Percentiles rank a stretch among this genome's conserved stretches.
Conservation (phyloP, 352 stramenopile genomes). For the Phytophthora pistaciae region DNA sequence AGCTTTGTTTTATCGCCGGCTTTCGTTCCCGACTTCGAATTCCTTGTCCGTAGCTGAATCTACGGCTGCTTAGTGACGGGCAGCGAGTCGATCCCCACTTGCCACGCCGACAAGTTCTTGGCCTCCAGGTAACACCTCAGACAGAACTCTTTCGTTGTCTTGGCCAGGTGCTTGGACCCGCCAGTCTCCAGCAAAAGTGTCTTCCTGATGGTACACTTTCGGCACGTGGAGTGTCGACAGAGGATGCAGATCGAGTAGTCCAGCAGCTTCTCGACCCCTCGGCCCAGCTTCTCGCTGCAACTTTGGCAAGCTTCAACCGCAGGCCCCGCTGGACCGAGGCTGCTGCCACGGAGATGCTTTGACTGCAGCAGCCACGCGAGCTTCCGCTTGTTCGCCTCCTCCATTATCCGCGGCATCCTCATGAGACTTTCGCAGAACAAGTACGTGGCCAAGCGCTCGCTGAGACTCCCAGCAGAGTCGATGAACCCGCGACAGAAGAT, state of each 20-base stretch:
- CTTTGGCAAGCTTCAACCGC: conserved; percentile 11
- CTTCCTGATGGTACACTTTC: conserved; percentile 50
- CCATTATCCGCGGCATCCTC: conserved; percentile 32
- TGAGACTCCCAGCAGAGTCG: conserved; percentile 28
- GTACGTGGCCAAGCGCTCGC: conserved; percentile 27
- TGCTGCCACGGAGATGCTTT: conserved; percentile 7
- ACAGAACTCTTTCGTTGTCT: conserved; percentile 45
- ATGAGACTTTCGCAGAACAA: conserved; percentile 32
- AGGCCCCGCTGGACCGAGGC: not conserved
- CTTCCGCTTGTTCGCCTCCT: conserved; percentile 55
- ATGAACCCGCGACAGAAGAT: conserved; percentile 51
- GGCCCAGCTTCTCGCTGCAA: conserved; percentile 27
- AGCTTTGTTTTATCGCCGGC: not conserved
- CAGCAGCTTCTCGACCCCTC: conserved; percentile 29
- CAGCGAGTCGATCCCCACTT: conserved; percentile 35
- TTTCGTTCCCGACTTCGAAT: not conserved
- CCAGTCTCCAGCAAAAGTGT: conserved; percentile 24
- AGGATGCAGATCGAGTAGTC: conserved; percentile 44
- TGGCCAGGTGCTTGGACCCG: conserved; percentile 14
- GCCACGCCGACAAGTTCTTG: conserved; percentile 48
- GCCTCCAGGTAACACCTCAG: conserved; percentile 40
- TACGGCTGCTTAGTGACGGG: conserved; percentile 5
- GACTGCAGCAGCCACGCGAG: conserved; percentile 44
- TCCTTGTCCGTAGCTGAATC: not conserved
- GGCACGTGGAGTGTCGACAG: conserved; percentile 47